Evolutionary conservation across 371 early-diverging fungal genomes (phyloP).

Genomic region (Apophysomyces variabilis): DNA sequence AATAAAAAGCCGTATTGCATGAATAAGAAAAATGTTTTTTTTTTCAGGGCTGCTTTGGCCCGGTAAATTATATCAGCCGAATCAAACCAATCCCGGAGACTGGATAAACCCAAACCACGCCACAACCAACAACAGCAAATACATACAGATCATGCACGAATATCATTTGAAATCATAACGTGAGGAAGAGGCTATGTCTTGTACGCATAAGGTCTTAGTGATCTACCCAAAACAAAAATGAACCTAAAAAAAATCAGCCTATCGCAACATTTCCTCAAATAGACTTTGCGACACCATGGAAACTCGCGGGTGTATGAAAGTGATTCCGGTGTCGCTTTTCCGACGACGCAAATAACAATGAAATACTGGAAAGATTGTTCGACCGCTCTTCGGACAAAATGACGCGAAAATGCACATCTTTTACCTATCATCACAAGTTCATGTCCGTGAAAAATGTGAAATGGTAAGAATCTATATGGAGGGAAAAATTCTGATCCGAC

Average conservation of each 20-base stretch:
- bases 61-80: conserved; percentile 10
- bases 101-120: not conserved
- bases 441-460: not conserved
- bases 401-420: not conserved
- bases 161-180: not conserved
- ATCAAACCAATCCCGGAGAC: not conserved
- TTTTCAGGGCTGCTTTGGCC: not conserved
- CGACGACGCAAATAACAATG: not conserved
- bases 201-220: not conserved
- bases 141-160: not conserved
- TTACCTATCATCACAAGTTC: not conserved
- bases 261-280: conserved; percentile 1
- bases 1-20: conserved; percentile 11
- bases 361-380: not conserved
- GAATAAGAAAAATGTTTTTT: not conserved
- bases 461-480: not conserved
- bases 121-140: not conserved
- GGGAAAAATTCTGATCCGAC: conserved; percentile 7
- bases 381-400: not conserved
- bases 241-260: conserved; percentile 7
- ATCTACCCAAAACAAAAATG: conserved; percentile 3
- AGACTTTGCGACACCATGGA: conserved; percentile 4
- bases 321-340: not conserved
- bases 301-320: conserved; percentile 1
- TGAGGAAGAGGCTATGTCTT: not conserved